These are phyloP conservation scores for Neofusicoccum sp. DNA, from an alignment of 2,329 filamentous ascomycete species.

Conservation along the genomic window DNA sequence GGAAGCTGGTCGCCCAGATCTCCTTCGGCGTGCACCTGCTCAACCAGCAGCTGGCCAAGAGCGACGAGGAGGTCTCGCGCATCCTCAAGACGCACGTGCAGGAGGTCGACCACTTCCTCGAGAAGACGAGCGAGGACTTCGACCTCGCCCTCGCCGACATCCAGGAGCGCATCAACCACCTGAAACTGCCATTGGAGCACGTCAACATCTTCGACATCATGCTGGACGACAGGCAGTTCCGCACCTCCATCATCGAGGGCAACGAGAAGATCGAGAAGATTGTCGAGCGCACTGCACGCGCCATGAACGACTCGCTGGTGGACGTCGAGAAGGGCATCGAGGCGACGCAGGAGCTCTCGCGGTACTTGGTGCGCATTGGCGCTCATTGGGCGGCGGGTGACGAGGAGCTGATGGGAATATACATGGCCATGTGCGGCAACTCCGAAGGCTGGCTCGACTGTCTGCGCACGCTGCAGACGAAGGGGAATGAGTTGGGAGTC, in stretches of 20 bases:
- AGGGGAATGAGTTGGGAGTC: slow-evolving; percentile 67
- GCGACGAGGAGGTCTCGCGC: slow-evolving; percentile 79
- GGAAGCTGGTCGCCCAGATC: slow-evolving; percentile 88
- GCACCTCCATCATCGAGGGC: slow-evolving; percentile 76
- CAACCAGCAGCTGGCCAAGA: slow-evolving; percentile 81
- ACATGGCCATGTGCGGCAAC: slow-evolving; percentile 87
- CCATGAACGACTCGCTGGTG: slow-evolving; percentile 73
- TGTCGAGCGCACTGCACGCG: slow-evolving; percentile 70
- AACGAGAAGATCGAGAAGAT: slow-evolving; percentile 92
- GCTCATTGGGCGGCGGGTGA: slow-evolving; percentile 59
- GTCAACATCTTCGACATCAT: slow-evolving; percentile 80
- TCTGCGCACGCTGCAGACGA: slow-evolving; percentile 71
- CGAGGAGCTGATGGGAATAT: slow-evolving; percentile 68
- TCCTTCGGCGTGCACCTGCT: slow-evolving; percentile 90
- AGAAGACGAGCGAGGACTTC: slow-evolving; percentile 82
- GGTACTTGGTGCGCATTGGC: slow-evolving; percentile 69
- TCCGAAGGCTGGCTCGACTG: slow-evolving; percentile 86
- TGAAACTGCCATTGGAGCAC: slow-evolving; percentile 82
- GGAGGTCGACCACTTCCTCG: slow-evolving; percentile 87
- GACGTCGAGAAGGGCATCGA: slow-evolving; percentile 77
- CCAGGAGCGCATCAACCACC: slow-evolving; percentile 71
- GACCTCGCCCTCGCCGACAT: slow-evolving; percentile 76
- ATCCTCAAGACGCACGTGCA: slow-evolving; percentile 92
- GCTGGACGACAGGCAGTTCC: slow-evolving; percentile 79
- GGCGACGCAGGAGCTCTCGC: slow-evolving; percentile 71